Evolutionary conservation across 495 filamentous ascomycete species (phyloP).

Genomic region (Aspergillus funiculosus): DNA sequence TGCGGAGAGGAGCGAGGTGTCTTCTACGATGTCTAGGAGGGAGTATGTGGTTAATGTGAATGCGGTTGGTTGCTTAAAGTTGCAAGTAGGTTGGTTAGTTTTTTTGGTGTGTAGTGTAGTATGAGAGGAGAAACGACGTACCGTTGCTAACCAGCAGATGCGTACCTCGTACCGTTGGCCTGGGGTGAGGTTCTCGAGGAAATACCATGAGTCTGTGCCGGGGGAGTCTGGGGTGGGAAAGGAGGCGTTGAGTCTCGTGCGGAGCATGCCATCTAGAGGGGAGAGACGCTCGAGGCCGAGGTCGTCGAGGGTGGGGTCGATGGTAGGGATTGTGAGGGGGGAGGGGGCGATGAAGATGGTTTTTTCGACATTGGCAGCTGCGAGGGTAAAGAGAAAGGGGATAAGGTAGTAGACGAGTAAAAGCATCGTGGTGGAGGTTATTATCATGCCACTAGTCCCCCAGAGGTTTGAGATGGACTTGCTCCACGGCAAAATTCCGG

Average conservation of each 20-base stretch:
- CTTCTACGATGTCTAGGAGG: constrained; percentile 51
- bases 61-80: constrained; percentile 87
- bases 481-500: too few species aligned
- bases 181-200: constrained; percentile 67
- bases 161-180: constrained; percentile 85
- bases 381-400: constrained; percentile 27
- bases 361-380: constrained; percentile 78
- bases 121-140: constrained; percentile 39
- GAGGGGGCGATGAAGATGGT: constrained; percentile 75
- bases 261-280: constrained; percentile 48
- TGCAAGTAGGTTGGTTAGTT: constrained; percentile 10
- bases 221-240: constrained; percentile 54
- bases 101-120: background rate
- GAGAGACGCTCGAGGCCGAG: constrained; percentile 60
- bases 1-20: constrained; percentile 55
- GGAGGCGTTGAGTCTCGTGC: constrained; percentile 55
- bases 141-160: constrained; percentile 89
- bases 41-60: constrained; percentile 65
- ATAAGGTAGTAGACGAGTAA: constrained; percentile 23
- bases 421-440: constrained; percentile 13
- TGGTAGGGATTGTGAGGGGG: constrained; percentile 44
- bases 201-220: constrained; percentile 74
- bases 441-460: too few species aligned
- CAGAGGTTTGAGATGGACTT: too few species aligned
- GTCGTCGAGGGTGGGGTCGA: constrained; percentile 55